These are phyloP conservation scores for Leccinum pachyderme DNA, from an alignment of 1,284 basidiomycete genomes.

Conservation along the genomic window DNA sequence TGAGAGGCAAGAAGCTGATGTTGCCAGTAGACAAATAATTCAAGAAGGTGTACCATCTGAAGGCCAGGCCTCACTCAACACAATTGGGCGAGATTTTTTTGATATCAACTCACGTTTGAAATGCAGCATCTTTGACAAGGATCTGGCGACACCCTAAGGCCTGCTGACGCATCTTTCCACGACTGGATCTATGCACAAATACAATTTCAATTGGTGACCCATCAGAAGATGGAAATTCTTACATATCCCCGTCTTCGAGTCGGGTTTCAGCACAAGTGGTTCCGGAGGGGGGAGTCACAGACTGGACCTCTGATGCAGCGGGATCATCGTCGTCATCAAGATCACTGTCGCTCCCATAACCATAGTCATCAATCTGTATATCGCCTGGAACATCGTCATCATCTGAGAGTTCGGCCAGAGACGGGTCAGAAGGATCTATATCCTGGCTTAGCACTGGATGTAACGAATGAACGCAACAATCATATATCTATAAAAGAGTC, in stretches of 20 bases:
- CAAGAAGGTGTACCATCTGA: constrained; percentile 23
- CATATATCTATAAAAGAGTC: background rate
- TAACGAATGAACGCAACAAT: background rate
- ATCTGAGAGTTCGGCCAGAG: constrained; percentile 18
- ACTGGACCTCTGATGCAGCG: background rate
- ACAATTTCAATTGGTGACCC: constrained; percentile 3
- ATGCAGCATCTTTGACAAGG: constrained; percentile 24
- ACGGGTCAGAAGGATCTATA: constrained; percentile 7
- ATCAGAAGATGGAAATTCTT: background rate
- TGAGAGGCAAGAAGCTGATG: constrained; percentile 24
- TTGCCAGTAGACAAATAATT: constrained; percentile 22
- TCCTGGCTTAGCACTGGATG: constrained; percentile 20
- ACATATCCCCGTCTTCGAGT: constrained; percentile 13
- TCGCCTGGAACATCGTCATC: constrained; percentile 10
- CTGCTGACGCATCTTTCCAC: background rate
- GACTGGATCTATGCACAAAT: constrained; percentile 11
- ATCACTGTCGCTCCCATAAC: constrained; percentile 30
- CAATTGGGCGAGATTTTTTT: fast-evolving
- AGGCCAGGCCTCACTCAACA: background rate
- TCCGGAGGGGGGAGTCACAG: background rate
- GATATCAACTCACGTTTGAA: constrained; percentile 10
- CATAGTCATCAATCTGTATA: background rate
- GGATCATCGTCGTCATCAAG: constrained; percentile 21
- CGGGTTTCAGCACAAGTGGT: background rate
- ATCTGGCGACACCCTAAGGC: constrained; percentile 12